phyloP scores from a whole-genome alignment of 306 rosid genomes.

The Glycyrrhiza uralensis region DNA sequence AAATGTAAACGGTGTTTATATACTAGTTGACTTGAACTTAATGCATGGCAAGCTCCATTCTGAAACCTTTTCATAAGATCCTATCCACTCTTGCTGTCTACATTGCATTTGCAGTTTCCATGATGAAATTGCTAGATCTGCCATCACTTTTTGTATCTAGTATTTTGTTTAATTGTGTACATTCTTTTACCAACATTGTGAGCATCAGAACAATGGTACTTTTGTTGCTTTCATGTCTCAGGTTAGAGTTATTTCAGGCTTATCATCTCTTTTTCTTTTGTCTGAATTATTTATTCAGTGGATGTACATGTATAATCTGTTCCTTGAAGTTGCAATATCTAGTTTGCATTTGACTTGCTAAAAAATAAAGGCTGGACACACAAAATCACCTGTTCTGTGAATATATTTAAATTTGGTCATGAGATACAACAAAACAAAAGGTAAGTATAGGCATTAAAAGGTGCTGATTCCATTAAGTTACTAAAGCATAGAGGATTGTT shows the following conservation, averaged over 20 bases:
- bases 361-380: not conserved
- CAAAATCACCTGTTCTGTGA: not conserved
- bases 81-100: not conserved
- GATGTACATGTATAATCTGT: not conserved
- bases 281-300: not conserved
- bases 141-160: not conserved
- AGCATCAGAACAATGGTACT: not conserved
- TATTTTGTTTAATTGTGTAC: not conserved
- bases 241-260: not conserved
- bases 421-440: not conserved
- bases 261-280: not conserved
- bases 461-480: not conserved
- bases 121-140: not conserved
- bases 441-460: not conserved
- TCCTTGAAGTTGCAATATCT: constrained; percentile 22
- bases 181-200: not conserved
- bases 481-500: not conserved
- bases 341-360: not conserved
- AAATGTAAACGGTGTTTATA: not conserved
- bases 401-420: not conserved
- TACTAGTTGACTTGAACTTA: not conserved
- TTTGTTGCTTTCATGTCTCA: not conserved
- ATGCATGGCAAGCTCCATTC: not conserved
- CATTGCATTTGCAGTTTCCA: not conserved
- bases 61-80: not conserved